phyloP scores from a whole-genome alignment of 2,329 filamentous ascomycete species.

The Diaporthe sp. region DNA sequence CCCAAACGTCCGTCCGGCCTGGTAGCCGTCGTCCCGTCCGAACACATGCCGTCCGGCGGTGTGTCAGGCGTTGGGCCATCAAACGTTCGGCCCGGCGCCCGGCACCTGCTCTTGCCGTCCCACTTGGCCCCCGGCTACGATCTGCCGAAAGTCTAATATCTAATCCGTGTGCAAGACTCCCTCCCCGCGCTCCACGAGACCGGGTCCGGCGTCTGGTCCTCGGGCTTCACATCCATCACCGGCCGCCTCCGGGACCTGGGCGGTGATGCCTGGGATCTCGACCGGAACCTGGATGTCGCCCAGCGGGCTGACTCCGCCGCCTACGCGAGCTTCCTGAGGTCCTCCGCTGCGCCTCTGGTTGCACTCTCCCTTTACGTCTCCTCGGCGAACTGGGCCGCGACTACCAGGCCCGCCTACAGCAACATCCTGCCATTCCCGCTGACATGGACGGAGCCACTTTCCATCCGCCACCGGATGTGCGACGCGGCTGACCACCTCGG shows the following conservation, averaged over 20 bases:
- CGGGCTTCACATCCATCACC: constrained; percentile 73
- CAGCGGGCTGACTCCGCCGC: constrained; percentile 64
- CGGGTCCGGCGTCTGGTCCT: constrained; percentile 64
- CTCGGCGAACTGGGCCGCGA: constrained; percentile 84
- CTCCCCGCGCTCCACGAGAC: constrained; percentile 69
- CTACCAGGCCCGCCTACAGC: constrained; percentile 86
- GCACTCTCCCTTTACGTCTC: constrained; percentile 93
- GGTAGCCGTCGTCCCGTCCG: constrained; percentile 29
- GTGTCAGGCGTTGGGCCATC: constrained; percentile 24
- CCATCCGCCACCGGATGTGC: constrained; percentile 78
- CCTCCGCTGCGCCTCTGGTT: constrained; percentile 81
- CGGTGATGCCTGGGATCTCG: constrained; percentile 51
- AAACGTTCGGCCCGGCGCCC: constrained; percentile 26
- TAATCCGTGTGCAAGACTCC: constrained; percentile 56
- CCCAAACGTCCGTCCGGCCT: constrained; percentile 46
- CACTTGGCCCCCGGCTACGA: constrained; percentile 17
- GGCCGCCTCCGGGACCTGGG: constrained; percentile 61
- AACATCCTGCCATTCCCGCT: constrained; percentile 86
- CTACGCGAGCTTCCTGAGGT: constrained; percentile 78
- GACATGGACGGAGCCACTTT: constrained; percentile 86
- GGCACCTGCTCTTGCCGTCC: constrained; percentile 29
- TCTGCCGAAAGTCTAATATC: constrained; percentile 31
- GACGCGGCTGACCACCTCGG: constrained; percentile 78
- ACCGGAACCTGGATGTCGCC: constrained; percentile 54
- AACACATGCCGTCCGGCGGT: constrained; percentile 19